phyloP scores from a whole-genome alignment of 2,329 filamentous ascomycete species.

The Diaporthe citrichinensis region DNA sequence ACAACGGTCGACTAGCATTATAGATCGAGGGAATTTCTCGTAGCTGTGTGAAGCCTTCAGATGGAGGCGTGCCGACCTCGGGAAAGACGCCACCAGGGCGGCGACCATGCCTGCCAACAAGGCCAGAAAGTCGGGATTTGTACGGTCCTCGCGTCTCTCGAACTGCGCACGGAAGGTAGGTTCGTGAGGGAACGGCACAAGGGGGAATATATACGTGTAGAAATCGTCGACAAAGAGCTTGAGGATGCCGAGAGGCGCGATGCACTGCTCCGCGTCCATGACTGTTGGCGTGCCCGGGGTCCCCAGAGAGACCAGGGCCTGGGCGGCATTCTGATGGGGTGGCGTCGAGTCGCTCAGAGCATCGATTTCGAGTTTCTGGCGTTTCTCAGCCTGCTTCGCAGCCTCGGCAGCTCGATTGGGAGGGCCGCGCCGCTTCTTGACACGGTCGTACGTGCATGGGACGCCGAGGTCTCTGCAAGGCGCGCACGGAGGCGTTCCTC shows the following conservation, averaged over 20 bases:
- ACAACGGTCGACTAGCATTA: conserved; percentile 79
- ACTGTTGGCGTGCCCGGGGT: conserved; percentile 50
- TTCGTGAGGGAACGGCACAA: conserved; percentile 84
- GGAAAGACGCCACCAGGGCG: conserved; percentile 81
- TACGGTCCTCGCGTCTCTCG: conserved; percentile 75
- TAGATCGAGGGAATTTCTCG: conserved; percentile 76
- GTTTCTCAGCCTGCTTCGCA: conserved; percentile 65
- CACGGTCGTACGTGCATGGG: conserved; percentile 70
- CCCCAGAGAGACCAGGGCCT: conserved; percentile 63
- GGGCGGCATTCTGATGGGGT: conserved; percentile 62
- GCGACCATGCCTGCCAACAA: conserved; percentile 82
- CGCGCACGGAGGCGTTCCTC: conserved; percentile 68
- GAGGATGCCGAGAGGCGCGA: conserved; percentile 78
- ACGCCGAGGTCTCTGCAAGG: conserved; percentile 70
- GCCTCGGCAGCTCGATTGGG: conserved; percentile 72
- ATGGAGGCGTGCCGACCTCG: conserved; percentile 77
- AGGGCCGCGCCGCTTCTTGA: conserved; percentile 71
- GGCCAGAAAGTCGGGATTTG: conserved; percentile 76
- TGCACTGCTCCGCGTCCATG: conserved; percentile 74
- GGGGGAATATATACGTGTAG: conserved; percentile 85
- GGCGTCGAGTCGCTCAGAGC: conserved; percentile 50
- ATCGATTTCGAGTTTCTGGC: conserved; percentile 54
- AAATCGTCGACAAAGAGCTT: conserved; percentile 83
- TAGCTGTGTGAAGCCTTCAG: conserved; percentile 77
- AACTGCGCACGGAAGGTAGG: conserved; percentile 81